Evolutionary conservation across 805 yeast species (phyloP).

Genomic region (Candida pseudofarinosa): DNA sequence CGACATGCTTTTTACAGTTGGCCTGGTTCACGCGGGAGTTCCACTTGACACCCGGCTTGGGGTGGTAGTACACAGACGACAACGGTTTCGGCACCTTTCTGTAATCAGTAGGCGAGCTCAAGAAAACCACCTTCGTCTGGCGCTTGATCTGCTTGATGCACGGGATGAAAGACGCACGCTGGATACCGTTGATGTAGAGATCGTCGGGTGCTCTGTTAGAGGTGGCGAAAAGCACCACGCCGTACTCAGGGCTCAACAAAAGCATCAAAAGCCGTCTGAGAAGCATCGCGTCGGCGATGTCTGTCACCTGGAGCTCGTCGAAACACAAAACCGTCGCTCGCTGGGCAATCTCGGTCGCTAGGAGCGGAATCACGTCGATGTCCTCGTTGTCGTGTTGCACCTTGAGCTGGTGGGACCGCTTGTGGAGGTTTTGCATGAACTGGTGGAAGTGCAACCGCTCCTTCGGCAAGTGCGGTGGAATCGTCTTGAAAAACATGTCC

Average conservation of each 20-base stretch:
- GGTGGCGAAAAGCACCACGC: slow-evolving; percentile 86
- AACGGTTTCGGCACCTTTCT: slow-evolving; percentile 82
- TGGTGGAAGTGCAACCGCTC: slow-evolving; percentile 90
- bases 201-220: slow-evolving; percentile 95
- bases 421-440: slow-evolving; percentile 92
- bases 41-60: slow-evolving; percentile 59
- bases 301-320: slow-evolving; percentile 97
- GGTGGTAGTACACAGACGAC: slow-evolving; percentile 73
- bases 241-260: slow-evolving; percentile 69
- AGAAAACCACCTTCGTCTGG: slow-evolving; percentile 69
- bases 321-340: slow-evolving; percentile 79
- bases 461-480: slow-evolving; percentile 75
- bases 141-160: slow-evolving; percentile 77
- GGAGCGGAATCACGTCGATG: slow-evolving; percentile 74
- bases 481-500: slow-evolving; percentile 87
- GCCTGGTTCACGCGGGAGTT: slow-evolving; percentile 45
- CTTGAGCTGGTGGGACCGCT: slow-evolving; percentile 74
- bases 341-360: slow-evolving; percentile 80
- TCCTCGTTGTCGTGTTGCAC: slow-evolving; percentile 51
- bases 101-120: slow-evolving; percentile 92
- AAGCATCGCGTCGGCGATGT: slow-evolving; percentile 98
- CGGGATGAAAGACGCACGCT: slow-evolving; percentile 86
- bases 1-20: slow-evolving; percentile 57
- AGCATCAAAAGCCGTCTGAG: slow-evolving; percentile 68
- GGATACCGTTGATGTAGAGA: slow-evolving; percentile 89